These are phyloP conservation scores for Verticillium nubilum DNA, from an alignment of 2,329 filamentous ascomycete species.

Conservation along the genomic window DNA sequence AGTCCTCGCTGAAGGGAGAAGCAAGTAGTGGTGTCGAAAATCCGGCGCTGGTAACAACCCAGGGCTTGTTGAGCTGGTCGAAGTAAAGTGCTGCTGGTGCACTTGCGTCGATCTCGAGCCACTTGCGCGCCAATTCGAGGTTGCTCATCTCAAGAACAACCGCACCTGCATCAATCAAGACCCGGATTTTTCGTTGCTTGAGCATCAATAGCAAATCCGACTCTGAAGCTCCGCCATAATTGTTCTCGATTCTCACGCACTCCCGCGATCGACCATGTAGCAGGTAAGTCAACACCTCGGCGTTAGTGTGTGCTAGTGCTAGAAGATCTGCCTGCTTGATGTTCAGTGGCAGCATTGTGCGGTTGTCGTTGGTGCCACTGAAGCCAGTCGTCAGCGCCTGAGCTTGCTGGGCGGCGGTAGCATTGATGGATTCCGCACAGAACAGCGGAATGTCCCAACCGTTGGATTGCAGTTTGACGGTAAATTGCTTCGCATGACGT, in stretches of 20 bases:
- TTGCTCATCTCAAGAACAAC: slow-evolving; percentile 60
- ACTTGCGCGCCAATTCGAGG: slow-evolving; percentile 37
- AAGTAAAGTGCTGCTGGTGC: slow-evolving; percentile 51
- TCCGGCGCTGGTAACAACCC: slow-evolving; percentile 33
- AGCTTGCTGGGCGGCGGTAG: too few species aligned
- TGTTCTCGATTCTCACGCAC: slow-evolving; percentile 29
- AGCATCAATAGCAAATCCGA: slow-evolving; percentile 36
- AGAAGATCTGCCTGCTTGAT: slow-evolving; percentile 57
- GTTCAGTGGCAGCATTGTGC: slow-evolving; percentile 52
- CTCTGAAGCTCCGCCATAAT: slow-evolving; percentile 31
- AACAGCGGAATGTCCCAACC: slow-evolving; percentile 62
- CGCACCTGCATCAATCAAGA: slow-evolving; percentile 61
- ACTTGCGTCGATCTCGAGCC: slow-evolving; percentile 40
- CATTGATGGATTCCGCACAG: too few species aligned
- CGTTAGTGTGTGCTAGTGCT: slow-evolving; percentile 53
- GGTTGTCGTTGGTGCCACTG: slow-evolving; percentile 65
- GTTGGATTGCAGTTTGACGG: slow-evolving; percentile 56
- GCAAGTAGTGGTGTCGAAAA: slow-evolving; percentile 39
- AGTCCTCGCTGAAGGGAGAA: slow-evolving; percentile 48
- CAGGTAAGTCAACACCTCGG: slow-evolving; percentile 55
- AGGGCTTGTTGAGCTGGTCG: slow-evolving; percentile 35
- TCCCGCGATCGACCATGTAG: slow-evolving; percentile 43
- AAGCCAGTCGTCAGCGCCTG: slow-evolving; percentile 57
- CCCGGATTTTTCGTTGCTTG: slow-evolving; percentile 28
- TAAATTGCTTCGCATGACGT: slow-evolving; percentile 58